These are phyloP conservation scores for Cladophialophora exuberans DNA, from an alignment of 2,329 filamentous ascomycete species.

Conservation along the genomic window DNA sequence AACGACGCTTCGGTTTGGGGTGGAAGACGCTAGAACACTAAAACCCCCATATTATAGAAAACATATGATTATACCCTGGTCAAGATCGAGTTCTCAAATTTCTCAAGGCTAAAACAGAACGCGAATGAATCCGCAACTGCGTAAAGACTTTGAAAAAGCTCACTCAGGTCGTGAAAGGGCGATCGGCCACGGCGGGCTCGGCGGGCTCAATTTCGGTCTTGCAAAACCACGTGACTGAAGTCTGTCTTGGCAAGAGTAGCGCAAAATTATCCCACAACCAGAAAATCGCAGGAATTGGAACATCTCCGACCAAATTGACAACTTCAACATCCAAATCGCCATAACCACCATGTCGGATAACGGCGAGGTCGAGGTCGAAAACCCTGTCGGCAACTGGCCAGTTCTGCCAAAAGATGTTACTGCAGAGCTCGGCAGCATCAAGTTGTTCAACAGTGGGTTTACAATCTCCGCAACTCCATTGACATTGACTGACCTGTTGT, in stretches of 20 bases:
- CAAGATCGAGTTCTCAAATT: too few species aligned
- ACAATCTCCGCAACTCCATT: not conserved
- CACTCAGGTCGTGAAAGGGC: too few species aligned
- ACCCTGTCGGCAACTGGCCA: slow-evolving; percentile 65
- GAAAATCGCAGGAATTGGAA: slow-evolving; percentile 10
- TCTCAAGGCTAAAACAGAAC: too few species aligned
- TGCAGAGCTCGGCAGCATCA: slow-evolving; percentile 86
- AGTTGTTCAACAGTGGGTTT: slow-evolving; percentile 87
- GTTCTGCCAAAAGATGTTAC: slow-evolving; percentile 92
- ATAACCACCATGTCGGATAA: slow-evolving; percentile 30
- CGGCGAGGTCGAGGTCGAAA: slow-evolving; percentile 92
- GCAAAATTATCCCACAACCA: slow-evolving; percentile 17
- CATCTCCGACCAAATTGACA: slow-evolving; percentile 10
- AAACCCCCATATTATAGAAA: too few species aligned
- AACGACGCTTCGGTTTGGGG: too few species aligned
- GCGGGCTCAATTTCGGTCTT: not conserved
- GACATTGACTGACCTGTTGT: too few species aligned
- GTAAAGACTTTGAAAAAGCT: not conserved
- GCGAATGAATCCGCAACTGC: too few species aligned
- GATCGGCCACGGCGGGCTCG: too few species aligned
- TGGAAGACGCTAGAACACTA: too few species aligned
- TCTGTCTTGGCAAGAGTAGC: slow-evolving; percentile 24
- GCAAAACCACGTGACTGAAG: slow-evolving; percentile 6
- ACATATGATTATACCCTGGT: too few species aligned
- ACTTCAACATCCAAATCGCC: slow-evolving; percentile 1